Base-by-base conservation (phyloP, 768 basidiomycete genomes). In the Auriscalpium vulgare region DNA sequence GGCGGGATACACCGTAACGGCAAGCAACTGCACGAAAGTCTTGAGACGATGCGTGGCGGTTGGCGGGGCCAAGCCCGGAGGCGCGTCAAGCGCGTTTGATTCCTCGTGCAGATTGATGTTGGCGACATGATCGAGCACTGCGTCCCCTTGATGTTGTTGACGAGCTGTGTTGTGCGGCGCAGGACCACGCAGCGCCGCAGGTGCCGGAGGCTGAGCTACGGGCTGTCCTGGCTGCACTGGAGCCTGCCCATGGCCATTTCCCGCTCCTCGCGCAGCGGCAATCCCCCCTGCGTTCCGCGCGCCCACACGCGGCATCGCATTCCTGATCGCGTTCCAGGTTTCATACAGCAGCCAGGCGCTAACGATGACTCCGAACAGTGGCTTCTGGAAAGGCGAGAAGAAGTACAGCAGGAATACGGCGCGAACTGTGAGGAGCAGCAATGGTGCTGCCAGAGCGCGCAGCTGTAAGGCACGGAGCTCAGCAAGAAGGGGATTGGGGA, bases 321-420 rank as follows among this genome's bases (percentile, higher is more conserved):
- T 61, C 8, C 59, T 59, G 51, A 62, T 61, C 36, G 59, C 58
- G 29, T 60, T 60, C 61, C 61, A 62, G n/a, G 59, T 57, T 53
- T 62, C 59, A 14, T 61, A 62, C 1, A 62, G 47, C 35, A 62
- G 50, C 61, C 61, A 62, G 8, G 38, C 56, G 11, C 56, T 47
- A 21, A 61, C 54, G 53, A 61, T 53, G 21, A 61, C 14, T 7
- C 59, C 59, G 8, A 62, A 57, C 21, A 62, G 47, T 14, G 61
- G 61, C 35, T 61, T 60, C 51, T 61, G 59, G 51, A 61, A 58
- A 9, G 61, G 61, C 8, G 56, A 62, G 36, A 62, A 57, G 54
- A 62, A 61, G 36, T 61, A 62, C 34, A 62, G 54, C 44, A 62
- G 19, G 38, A 62, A 61, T 37, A 62, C 23, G 0, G 61, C 59